phyloP scores from a whole-genome alignment of 2,329 filamentous ascomycete species.

The Aspergillus ruber region DNA sequence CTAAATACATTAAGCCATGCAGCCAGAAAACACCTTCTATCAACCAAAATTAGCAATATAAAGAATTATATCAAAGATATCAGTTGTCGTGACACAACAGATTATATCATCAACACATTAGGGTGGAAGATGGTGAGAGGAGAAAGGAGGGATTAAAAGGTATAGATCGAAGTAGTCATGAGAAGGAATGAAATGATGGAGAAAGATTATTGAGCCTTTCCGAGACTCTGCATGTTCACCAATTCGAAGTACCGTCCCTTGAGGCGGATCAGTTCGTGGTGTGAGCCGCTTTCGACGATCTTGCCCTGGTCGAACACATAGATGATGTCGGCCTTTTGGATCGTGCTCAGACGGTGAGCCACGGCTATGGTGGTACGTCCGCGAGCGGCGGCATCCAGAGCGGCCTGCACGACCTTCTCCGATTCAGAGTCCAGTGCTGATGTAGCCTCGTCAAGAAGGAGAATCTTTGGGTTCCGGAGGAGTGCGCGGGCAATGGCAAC shows the following conservation, averaged over 20 bases:
- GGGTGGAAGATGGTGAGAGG: not conserved
- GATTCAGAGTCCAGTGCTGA: constrained; percentile 46
- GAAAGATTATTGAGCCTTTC: constrained; percentile 42
- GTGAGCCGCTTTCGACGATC: constrained; percentile 78
- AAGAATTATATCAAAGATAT: too few species aligned
- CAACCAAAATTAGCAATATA: too few species aligned
- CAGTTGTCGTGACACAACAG: too few species aligned
- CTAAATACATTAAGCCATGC: too few species aligned
- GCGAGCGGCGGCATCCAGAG: constrained; percentile 73
- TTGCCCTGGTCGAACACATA: constrained; percentile 92
- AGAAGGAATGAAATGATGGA: not conserved
- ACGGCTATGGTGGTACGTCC: constrained; percentile 89
- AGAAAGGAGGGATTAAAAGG: not conserved
- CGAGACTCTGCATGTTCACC: constrained; percentile 72
- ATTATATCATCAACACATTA: not conserved
- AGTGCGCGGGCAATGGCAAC: constrained; percentile 88
- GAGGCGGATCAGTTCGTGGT: constrained; percentile 63
- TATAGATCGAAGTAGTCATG: not conserved
- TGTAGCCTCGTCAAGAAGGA: constrained; percentile 74
- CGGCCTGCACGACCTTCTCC: constrained; percentile 56
- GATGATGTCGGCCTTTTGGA: constrained; percentile 89
- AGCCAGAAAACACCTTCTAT: too few species aligned
- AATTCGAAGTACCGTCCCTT: constrained; percentile 71
- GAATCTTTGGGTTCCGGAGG: constrained; percentile 80
- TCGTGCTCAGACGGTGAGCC: constrained; percentile 84